Conservation (phyloP, 2,329 filamentous ascomycete genomes). For the Hypoxylon sp. region DNA sequence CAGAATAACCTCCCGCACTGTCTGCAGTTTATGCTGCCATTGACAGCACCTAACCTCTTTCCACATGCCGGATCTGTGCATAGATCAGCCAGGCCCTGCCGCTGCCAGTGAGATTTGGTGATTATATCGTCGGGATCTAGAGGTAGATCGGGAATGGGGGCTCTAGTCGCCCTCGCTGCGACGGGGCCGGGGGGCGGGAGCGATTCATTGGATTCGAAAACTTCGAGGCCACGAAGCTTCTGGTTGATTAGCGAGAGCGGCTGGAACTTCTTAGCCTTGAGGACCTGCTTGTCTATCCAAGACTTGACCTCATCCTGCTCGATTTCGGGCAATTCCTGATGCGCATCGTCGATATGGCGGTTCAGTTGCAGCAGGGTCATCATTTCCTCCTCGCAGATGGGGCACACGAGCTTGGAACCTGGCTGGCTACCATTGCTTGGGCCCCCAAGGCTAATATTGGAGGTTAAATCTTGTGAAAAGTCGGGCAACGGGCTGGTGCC, state of each 20-base stretch:
- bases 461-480: slow-evolving; percentile 82
- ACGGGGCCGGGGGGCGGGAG: slow-evolving; percentile 58
- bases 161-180: slow-evolving; percentile 54
- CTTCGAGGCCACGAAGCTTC: slow-evolving; percentile 91
- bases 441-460: slow-evolving; percentile 79
- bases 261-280: slow-evolving; percentile 93
- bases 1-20: slow-evolving; percentile 95
- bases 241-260: slow-evolving; percentile 92
- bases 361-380: slow-evolving; percentile 94
- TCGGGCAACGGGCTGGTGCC: slow-evolving; percentile 74
- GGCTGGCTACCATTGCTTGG: slow-evolving; percentile 70
- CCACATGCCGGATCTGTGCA: slow-evolving; percentile 92
- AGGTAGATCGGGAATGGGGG: slow-evolving; percentile 57
- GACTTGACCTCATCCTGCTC: slow-evolving; percentile 96
- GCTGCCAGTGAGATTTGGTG: slow-evolving; percentile 90
- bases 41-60: slow-evolving; percentile 81
- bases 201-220: slow-evolving; percentile 92
- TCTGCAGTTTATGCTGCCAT: slow-evolving; percentile 91
- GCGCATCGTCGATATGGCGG: slow-evolving; percentile 85
- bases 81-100: slow-evolving; percentile 77
- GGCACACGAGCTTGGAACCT: slow-evolving; percentile 83
- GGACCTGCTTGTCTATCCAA: slow-evolving; percentile 95
- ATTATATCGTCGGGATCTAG: slow-evolving; percentile 92
- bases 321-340: slow-evolving; percentile 89
- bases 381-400: slow-evolving; percentile 99